Percentiles rank a stretch among this genome's conserved stretches.
phyloP scores from a whole-genome alignment of 805 yeast species.

The Starmerella apis region DNA sequence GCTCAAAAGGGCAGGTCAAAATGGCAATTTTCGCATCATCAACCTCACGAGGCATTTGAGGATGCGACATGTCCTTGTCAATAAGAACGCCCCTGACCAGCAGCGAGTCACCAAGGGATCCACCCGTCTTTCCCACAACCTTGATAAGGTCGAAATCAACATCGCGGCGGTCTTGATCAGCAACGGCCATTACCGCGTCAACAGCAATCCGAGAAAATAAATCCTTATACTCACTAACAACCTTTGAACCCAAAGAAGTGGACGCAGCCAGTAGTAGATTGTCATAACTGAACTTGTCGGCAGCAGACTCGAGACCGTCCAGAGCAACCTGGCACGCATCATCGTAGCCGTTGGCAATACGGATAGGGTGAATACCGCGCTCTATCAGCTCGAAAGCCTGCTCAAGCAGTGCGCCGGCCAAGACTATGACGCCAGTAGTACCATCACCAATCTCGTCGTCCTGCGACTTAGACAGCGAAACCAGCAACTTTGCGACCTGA shows the following conservation, averaged over 20 bases:
- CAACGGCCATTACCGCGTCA: conserved; percentile 85
- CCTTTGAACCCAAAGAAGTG: conserved; percentile 90
- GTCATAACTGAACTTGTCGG: conserved; percentile 48
- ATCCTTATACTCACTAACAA: conserved; percentile 87
- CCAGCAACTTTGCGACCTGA: conserved; percentile 90
- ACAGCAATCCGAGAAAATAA: conserved; percentile 96
- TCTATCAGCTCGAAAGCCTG: conserved; percentile 91
- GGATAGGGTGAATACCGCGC: conserved; percentile 94
- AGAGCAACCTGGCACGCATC: conserved; percentile 92
- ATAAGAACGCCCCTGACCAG: conserved; percentile 84
- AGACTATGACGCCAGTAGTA: conserved; percentile 95
- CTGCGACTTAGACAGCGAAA: conserved; percentile 86
- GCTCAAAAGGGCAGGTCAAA: conserved; percentile 97
- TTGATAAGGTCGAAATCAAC: conserved; percentile 95
- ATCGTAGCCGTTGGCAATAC: conserved; percentile 93
- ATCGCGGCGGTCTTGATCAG: conserved; percentile 82
- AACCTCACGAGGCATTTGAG: conserved; percentile 87
- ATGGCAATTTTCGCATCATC: conserved; percentile 82
- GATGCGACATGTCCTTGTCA: conserved; percentile 95
- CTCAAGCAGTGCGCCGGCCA: conserved; percentile 88
- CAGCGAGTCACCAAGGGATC: conserved; percentile 73
- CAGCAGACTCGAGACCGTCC: conserved; percentile 57
- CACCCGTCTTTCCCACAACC: conserved; percentile 93
- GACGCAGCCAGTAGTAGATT: conserved; percentile 79
- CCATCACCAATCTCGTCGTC: conserved; percentile 99